Evolutionary conservation across 2,329 filamentous ascomycete genomes (phyloP).

Genomic region (Didymella keratinophila): DNA sequence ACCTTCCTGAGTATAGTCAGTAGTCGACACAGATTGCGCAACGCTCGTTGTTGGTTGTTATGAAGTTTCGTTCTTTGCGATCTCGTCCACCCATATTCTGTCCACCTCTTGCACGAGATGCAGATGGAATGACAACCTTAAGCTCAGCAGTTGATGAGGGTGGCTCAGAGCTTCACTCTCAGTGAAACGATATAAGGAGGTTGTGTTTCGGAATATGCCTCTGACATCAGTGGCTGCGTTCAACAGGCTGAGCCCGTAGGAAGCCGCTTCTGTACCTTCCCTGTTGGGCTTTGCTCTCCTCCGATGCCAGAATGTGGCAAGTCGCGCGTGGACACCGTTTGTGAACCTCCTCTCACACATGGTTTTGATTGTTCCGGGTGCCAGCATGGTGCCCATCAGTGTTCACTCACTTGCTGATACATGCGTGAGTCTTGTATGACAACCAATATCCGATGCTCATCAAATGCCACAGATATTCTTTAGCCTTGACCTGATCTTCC

Average conservation of each 20-base stretch:
- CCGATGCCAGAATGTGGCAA: background rate
- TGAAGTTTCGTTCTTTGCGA: background rate
- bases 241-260: background rate
- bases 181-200: background rate
- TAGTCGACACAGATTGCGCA: background rate
- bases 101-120: background rate
- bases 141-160: background rate
- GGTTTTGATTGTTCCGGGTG: background rate
- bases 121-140: background rate
- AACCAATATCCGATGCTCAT: background rate
- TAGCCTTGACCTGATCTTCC: no score
- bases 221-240: background rate
- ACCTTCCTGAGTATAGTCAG: background rate
- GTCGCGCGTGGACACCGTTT: background rate
- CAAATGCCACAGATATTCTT: background rate
- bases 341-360: background rate
- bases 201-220: background rate
- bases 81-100: background rate
- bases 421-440: background rate
- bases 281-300: background rate
- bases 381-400: background rate
- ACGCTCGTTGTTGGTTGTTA: background rate
- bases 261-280: background rate
- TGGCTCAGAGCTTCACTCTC: background rate
- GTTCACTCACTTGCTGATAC: background rate